phyloP scores from a whole-genome alignment of 768 basidiomycete genomes.

The Phanerochaete carnosa region DNA sequence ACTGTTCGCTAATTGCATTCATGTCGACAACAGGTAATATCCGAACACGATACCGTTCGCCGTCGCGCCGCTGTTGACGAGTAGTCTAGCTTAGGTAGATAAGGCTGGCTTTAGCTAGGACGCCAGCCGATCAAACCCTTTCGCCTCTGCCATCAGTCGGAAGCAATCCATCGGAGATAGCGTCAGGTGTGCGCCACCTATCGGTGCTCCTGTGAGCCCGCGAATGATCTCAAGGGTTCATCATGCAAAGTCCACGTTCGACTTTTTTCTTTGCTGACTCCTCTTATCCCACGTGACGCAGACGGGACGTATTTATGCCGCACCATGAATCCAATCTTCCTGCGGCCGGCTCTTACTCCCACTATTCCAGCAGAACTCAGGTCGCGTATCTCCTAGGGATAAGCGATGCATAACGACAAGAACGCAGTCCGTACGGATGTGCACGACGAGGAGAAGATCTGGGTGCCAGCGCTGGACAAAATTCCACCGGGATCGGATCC shows the following conservation, averaged over 20 bases:
- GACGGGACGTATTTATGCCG: not conserved
- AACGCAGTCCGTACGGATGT: not conserved
- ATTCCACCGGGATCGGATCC: not conserved
- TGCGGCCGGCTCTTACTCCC: not conserved
- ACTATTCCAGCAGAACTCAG: not conserved
- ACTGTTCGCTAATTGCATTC: no score
- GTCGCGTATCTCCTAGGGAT: not conserved
- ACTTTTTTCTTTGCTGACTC: not conserved
- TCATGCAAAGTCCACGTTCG: not conserved
- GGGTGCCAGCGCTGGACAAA: not conserved
- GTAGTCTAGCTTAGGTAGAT: no score
- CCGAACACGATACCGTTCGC: no score
- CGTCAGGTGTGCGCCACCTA: no score
- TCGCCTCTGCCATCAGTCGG: no score
- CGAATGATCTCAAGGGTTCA: no score
- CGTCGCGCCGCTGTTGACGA: no score
- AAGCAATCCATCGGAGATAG: no score
- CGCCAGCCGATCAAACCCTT: no score
- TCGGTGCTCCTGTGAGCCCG: no score
- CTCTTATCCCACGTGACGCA: not conserved
- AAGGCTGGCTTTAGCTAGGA: no score
- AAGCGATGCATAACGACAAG: not conserved
- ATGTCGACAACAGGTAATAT: no score
- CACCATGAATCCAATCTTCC: not conserved
- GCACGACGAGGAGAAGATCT: not conserved